phyloP scores from a whole-genome alignment of 1,284 basidiomycete genomes.

The Schizophyllum amplum region DNA sequence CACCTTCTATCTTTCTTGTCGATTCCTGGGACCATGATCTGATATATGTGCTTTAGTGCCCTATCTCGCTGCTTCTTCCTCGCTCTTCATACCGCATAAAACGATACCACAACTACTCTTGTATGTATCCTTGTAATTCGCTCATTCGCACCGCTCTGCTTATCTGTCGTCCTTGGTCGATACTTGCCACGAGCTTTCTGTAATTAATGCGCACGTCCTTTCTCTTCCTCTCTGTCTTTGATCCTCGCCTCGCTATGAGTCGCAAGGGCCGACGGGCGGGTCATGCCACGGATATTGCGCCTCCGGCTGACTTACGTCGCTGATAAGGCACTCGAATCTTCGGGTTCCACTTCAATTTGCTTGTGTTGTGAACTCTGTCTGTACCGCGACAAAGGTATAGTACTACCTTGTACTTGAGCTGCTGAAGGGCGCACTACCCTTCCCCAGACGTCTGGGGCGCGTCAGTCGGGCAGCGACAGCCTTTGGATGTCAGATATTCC shows the following conservation, averaged over 20 bases:
- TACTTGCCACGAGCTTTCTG: not conserved
- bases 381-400: too few relatives aligned
- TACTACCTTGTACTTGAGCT: too few relatives aligned
- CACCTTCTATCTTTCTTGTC: not conserved
- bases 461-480: too few relatives aligned
- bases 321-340: not conserved
- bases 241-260: not conserved
- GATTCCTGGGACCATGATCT: not conserved
- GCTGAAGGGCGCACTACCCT: too few relatives aligned
- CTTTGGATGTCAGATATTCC: too few relatives aligned
- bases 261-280: not conserved
- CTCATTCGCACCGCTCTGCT: not conserved
- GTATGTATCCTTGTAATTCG: not conserved
- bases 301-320: not conserved
- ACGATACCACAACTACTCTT: not conserved
- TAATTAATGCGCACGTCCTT: not conserved
- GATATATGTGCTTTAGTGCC: not conserved
- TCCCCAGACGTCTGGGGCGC: too few relatives aligned
- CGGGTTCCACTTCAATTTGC: too few relatives aligned
- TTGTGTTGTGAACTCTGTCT: too few relatives aligned
- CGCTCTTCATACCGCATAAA: not conserved
- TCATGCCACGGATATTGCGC: not conserved
- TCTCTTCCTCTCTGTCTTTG: too few relatives aligned
- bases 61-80: not conserved
- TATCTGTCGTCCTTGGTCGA: not conserved